Evolutionary conservation across 192 early-diverging fungal genomes (phyloP).

Genomic region (Coemansia reversa): DNA sequence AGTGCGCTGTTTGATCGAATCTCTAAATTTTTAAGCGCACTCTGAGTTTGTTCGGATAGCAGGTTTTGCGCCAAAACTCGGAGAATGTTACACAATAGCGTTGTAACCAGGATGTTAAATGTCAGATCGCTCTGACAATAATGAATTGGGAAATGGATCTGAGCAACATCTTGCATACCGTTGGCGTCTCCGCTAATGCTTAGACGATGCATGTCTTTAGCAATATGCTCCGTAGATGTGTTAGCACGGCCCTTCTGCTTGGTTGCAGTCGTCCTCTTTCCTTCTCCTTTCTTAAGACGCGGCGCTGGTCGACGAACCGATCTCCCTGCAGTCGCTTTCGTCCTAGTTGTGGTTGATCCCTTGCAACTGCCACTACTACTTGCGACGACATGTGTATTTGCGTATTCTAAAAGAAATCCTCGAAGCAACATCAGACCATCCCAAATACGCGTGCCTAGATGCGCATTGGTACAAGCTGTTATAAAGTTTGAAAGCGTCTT

Average conservation of each 20-base stretch:
- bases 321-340: slow-evolving; percentile 6
- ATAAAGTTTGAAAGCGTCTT: slow-evolving; percentile 45
- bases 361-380: background rate
- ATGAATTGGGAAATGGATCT: slow-evolving; percentile 19
- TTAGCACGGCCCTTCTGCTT: background rate
- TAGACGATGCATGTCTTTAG: slow-evolving; percentile 28
- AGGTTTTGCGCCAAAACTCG: slow-evolving; percentile 31
- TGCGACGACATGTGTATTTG: slow-evolving; percentile 22
- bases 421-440: slow-evolving; percentile 32
- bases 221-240: slow-evolving; percentile 11
- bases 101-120: slow-evolving; percentile 35
- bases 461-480: slow-evolving; percentile 41
- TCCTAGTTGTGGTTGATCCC: background rate
- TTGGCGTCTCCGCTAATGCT: slow-evolving; percentile 24
- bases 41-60: background rate
- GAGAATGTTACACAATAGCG: slow-evolving; percentile 41
- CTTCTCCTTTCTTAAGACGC: slow-evolving; percentile 5
- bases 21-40: slow-evolving; percentile 3
- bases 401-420: slow-evolving; percentile 33
- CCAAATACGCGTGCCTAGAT: slow-evolving; percentile 28
- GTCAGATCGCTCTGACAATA: slow-evolving; percentile 21
- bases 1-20: slow-evolving; percentile 19
- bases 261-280: background rate
- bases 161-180: background rate
- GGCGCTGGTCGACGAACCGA: slow-evolving; percentile 33